Percentiles rank a stretch among this genome's conserved stretches.
These are phyloP conservation scores for Cladobotryum protrusum DNA, from an alignment of 2,329 filamentous ascomycete species.

Conservation along the genomic window DNA sequence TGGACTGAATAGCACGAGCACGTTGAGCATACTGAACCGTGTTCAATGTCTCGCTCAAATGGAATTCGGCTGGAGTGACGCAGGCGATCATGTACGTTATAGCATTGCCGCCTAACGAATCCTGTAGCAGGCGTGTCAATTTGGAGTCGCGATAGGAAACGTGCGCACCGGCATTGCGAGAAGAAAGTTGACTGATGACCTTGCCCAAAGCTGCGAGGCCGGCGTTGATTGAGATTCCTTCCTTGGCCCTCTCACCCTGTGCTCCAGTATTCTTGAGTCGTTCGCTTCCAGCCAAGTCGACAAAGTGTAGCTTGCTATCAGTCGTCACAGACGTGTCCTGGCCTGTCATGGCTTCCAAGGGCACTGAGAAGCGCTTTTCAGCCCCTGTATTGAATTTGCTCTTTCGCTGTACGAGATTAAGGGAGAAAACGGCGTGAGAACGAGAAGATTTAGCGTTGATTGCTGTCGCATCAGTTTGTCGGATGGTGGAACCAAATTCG, in stretches of 20 bases:
- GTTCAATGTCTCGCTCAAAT: conserved; percentile 94
- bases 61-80: conserved; percentile 93
- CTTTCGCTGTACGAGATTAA: conserved; percentile 87
- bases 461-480: conserved; percentile 93
- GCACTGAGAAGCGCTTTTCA: conserved; percentile 84
- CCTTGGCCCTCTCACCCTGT: conserved; percentile 86
- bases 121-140: conserved; percentile 87
- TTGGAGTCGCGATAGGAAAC: conserved; percentile 98
- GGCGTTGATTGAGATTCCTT: conserved; percentile 97
- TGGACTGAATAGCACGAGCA: conserved; percentile 93
- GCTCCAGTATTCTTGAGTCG: conserved; percentile 95
- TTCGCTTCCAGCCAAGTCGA: conserved; percentile 95
- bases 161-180: conserved; percentile 77
- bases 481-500: conserved; percentile 87
- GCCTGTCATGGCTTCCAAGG: conserved; percentile 69
- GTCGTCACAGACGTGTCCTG: conserved; percentile 67
- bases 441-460: conserved; percentile 97
- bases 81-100: conserved; percentile 99
- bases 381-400: conserved; percentile 45
- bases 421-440: conserved; percentile 93
- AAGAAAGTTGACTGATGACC: conserved; percentile 96
- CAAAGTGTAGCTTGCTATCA: conserved; percentile 98
- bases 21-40: conserved; percentile 96
- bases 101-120: conserved; percentile 92
- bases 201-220: conserved; percentile 92